Evolutionary conservation across 768 basidiomycete species (phyloP).

Genomic region (Stropharia rugosoannulata): DNA sequence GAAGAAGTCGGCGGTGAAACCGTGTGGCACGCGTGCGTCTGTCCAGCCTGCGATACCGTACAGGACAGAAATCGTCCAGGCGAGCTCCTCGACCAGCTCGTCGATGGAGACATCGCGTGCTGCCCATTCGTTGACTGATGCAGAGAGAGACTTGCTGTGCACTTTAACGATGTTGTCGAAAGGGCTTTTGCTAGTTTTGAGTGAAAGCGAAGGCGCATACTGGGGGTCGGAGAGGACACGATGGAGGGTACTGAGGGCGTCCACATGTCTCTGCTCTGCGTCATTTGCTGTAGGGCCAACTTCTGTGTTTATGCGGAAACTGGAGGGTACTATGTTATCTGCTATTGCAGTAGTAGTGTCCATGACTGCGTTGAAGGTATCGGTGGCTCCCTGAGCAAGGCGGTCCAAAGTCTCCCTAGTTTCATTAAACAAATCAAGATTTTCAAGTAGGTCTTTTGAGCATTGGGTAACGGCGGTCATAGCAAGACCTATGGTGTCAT

Average conservation of each 20-base stretch:
- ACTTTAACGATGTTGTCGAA: conserved; percentile 33
- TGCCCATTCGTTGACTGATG: conserved; percentile 45
- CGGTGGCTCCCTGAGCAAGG: background rate
- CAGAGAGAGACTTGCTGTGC: conserved; percentile 38
- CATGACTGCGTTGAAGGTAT: background rate
- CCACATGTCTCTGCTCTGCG: background rate
- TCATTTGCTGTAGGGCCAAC: background rate
- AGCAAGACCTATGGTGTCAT: conserved; percentile 46
- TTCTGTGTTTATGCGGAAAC: background rate
- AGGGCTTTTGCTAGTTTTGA: conserved; percentile 17
- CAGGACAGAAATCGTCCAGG: conserved; percentile 52
- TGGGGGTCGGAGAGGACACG: conserved; percentile 51
- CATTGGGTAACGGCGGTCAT: conserved; percentile 46
- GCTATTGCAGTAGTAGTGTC: background rate
- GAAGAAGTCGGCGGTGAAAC: conserved; percentile 61
- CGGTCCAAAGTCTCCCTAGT: background rate
- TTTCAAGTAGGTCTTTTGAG: background rate
- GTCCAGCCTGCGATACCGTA: conserved; percentile 58
- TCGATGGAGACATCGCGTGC: conserved; percentile 29
- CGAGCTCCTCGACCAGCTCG: conserved; percentile 57
- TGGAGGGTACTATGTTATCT: background rate
- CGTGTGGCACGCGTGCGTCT: conserved; percentile 24
- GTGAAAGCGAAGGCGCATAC: conserved; percentile 24
- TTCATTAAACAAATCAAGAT: background rate
- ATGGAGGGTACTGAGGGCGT: conserved; percentile 34